Base-by-base conservation (phyloP, 1,139 yeast species). In the Arxiozyma heterogenica region DNA sequence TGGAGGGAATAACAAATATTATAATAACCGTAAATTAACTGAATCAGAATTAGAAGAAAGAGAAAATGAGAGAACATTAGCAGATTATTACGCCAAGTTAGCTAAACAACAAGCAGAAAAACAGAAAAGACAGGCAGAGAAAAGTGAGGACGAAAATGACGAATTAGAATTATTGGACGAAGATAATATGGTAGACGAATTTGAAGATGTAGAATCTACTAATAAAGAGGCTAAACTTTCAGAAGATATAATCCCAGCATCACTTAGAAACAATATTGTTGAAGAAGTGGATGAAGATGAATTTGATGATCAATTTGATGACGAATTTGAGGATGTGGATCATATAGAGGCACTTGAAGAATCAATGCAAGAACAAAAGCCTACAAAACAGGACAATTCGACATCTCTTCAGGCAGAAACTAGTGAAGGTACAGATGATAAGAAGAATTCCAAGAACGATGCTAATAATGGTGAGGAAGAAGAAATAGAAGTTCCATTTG, bases 31-130 rank as follows among this genome's bases (percentile, higher is more conserved):
- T 43, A 57, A 55, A 22, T 56, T 66, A 41, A 64, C 69, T 1
- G 67, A 65, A 27, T 55, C 62, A 48, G 67, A 67, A 54, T 59
- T 73, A 47, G 78, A 77, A 62, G 82, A 79, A 58, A 73, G 74
- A 63, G 83, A 80, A 61, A 81, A 79, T 12, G 83, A 79, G 65
- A 80, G 79, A 61, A 82, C 82, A 1, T 74, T 80, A 71, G 81
- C 82, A 1, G 82, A 82, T 22, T 80, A 80, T 63, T 80, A 80
- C 60, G 81, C 83, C 4, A 76, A 78, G 56, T 73, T 80, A 67
- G 83, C 83, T 0, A 77, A 77, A 62, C 72, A 75, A 56, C 82
- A 79, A 56, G 79, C 76, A 1, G 73, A 73, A 41, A 79, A 77
- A 47, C 78, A 73, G 21, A 80, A 76, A 17, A 77, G 75, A 20